These are phyloP conservation scores for Maudiozyma humilis DNA, from an alignment of 1,139 yeast species.

Conservation along the genomic window DNA sequence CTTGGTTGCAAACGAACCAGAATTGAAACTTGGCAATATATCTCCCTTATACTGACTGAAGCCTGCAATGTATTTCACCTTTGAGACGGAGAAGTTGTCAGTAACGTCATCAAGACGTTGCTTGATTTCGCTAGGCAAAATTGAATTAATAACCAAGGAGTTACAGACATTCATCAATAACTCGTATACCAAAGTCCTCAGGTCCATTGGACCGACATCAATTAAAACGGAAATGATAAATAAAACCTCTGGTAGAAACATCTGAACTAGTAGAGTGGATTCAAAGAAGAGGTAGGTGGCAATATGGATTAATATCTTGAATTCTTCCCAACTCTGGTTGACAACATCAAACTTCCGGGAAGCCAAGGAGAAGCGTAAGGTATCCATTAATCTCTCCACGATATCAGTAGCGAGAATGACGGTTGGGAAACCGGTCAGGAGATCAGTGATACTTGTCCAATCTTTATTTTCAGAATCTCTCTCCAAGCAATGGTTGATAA, in stretches of 20 bases:
- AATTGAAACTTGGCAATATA: conserved; percentile 31
- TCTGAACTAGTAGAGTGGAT: conserved; percentile 54
- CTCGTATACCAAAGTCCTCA: conserved; percentile 59
- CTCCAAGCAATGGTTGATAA: conserved; percentile 66
- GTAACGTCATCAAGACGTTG: conserved; percentile 45
- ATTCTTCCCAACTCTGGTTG: conserved; percentile 65
- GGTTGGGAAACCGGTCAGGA: conserved; percentile 60
- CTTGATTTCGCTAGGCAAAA: conserved; percentile 39
- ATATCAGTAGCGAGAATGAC: conserved; percentile 65
- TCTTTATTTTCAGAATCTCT: conserved; percentile 64
- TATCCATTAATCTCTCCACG: conserved; percentile 42
- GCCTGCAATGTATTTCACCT: conserved; percentile 72
- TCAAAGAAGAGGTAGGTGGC: conserved; percentile 67
- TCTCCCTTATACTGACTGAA: conserved; percentile 55
- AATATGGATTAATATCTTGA: conserved; percentile 59
- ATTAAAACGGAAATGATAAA: conserved; percentile 63
- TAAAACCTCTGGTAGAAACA: conserved; percentile 65
- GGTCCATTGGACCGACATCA: conserved; percentile 63
- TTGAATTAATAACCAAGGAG: conserved; percentile 56
- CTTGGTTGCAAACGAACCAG: conserved; percentile 44
- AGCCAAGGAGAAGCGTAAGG: conserved; percentile 46
- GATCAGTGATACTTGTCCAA: conserved; percentile 56
- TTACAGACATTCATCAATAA: conserved; percentile 64
- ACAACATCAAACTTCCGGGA: conserved; percentile 38
- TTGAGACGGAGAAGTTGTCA: conserved; percentile 56